Evolutionary conservation across 108 stramenopile genomes (phyloP).

Genomic region (Parmales sp.): DNA sequence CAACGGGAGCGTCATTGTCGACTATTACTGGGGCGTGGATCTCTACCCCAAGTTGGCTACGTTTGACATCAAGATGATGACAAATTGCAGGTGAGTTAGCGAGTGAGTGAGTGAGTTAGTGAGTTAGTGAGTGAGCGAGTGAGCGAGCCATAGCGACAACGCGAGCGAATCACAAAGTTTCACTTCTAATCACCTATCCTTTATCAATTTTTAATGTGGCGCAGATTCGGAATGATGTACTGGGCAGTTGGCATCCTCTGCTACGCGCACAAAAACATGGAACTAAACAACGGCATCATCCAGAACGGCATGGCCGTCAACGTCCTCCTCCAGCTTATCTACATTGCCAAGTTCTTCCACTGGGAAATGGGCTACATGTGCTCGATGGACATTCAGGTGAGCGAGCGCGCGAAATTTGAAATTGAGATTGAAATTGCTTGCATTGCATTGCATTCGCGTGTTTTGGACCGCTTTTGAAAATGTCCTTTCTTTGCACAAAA

Average conservation of each 20-base stretch:
- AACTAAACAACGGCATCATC: constrained; percentile 37
- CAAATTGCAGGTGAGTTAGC: constrained; percentile 61
- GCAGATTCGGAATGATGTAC: constrained; percentile 90
- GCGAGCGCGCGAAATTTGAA: not conserved
- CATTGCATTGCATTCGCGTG: no score
- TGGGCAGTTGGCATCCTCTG: constrained; percentile 75
- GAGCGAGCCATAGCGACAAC: no score
- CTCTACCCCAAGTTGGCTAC: constrained; percentile 90
- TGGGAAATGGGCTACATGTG: constrained; percentile 99
- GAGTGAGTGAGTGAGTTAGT: no score
- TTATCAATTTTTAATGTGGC: not conserved
- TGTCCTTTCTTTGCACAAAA: no score
- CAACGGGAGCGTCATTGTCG: constrained; percentile 68
- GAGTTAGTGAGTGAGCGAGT: no score
- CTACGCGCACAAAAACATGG: constrained; percentile 42
- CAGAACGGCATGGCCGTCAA: constrained; percentile 54
- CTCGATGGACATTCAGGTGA: constrained; percentile 85
- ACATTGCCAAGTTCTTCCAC: constrained; percentile 93
- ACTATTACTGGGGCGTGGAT: constrained; percentile 98
- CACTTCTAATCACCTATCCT: no score
- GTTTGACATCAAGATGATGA: constrained; percentile 90
- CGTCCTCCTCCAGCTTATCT: constrained; percentile 67
- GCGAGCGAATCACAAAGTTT: no score
- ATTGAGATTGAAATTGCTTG: not conserved
- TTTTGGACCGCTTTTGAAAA: no score